A percentile compares a stretch with the other conserved stretches of the same genome.
Evolutionary conservation across 306 rosid genomes (phyloP).

Genomic region (Pyrus pyrifolia): DNA sequence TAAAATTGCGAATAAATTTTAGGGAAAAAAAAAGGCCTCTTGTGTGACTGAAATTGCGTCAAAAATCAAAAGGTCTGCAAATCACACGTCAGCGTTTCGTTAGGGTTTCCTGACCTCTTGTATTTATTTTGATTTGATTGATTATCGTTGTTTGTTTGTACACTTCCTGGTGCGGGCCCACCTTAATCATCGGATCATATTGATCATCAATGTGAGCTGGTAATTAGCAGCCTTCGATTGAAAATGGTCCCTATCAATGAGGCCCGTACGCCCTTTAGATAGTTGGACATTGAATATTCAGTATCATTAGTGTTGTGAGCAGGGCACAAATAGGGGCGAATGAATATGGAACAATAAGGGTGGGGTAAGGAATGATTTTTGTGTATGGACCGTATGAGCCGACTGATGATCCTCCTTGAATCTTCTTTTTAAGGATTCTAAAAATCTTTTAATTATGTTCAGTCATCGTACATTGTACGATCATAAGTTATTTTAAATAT

Average conservation of each 20-base stretch:
- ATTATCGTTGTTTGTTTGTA: neutral
- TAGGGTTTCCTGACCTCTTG: neutral
- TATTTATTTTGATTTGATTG: neutral
- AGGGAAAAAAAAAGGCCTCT: neutral
- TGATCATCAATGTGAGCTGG: neutral
- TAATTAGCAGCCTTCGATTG: neutral
- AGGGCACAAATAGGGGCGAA: too few relatives aligned
- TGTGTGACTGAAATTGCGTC: neutral
- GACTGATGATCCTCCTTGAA: too few relatives aligned
- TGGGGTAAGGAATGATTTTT: too few relatives aligned
- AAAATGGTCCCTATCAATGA: neutral
- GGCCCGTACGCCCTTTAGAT: neutral
- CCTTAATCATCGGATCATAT: neutral
- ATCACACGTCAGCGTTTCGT: neutral
- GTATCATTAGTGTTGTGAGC: too few relatives aligned
- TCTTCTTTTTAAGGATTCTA: too few relatives aligned
- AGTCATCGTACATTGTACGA: accelerated
- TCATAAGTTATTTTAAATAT: too few relatives aligned
- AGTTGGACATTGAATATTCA: too few relatives aligned
- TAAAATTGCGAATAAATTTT: neutral
- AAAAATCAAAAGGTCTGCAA: neutral
- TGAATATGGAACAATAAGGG: too few relatives aligned
- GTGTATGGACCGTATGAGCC: too few relatives aligned
- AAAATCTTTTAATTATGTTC: too few relatives aligned
- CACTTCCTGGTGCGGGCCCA: neutral